Evolutionary conservation across 2,329 filamentous ascomycete species (phyloP).

Genomic region (Malbranchea cinnamomea): DNA sequence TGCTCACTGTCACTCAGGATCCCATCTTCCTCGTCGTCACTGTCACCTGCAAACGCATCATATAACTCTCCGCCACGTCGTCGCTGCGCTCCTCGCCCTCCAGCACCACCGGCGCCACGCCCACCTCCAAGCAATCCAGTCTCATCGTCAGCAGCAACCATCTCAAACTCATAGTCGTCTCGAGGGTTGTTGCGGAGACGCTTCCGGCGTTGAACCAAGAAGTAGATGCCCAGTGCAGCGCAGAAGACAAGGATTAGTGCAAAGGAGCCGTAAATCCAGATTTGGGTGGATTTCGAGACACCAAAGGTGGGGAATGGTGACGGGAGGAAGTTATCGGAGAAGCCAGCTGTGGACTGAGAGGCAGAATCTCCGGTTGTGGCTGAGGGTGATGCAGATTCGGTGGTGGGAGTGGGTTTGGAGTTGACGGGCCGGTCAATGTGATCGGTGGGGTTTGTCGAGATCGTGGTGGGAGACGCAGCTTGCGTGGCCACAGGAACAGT

Average conservation of each 20-base stretch:
- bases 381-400: slow-evolving; percentile 11
- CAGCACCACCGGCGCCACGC: slow-evolving; percentile 16
- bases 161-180: slow-evolving; percentile 87
- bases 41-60: slow-evolving; percentile 90
- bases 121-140: slow-evolving; percentile 32
- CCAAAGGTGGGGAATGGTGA: slow-evolving; percentile 85
- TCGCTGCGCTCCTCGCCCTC: slow-evolving; percentile 36
- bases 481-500: slow-evolving; percentile 37
- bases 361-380: slow-evolving; percentile 13
- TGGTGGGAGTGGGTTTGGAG: slow-evolving; percentile 35
- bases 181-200: slow-evolving; percentile 58
- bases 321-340: slow-evolving; percentile 45
- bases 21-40: slow-evolving; percentile 56
- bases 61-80: slow-evolving; percentile 76
- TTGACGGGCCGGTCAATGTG: slow-evolving; percentile 52
- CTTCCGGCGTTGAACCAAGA: slow-evolving; percentile 64
- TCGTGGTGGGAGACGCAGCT: slow-evolving; percentile 26
- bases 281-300: slow-evolving; percentile 69
- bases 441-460: slow-evolving; percentile 47
- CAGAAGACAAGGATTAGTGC: slow-evolving; percentile 80
- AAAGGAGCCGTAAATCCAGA: slow-evolving; percentile 84
- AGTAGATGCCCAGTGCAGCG: slow-evolving; percentile 61
- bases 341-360: slow-evolving; percentile 17
- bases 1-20: slow-evolving; percentile 34
- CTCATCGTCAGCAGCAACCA: slow-evolving; percentile 70